Evolutionary conservation across 306 rosid species (phyloP), one percentile per base, ranked within the genome.

Genomic region (Malus asiatica): DNA sequence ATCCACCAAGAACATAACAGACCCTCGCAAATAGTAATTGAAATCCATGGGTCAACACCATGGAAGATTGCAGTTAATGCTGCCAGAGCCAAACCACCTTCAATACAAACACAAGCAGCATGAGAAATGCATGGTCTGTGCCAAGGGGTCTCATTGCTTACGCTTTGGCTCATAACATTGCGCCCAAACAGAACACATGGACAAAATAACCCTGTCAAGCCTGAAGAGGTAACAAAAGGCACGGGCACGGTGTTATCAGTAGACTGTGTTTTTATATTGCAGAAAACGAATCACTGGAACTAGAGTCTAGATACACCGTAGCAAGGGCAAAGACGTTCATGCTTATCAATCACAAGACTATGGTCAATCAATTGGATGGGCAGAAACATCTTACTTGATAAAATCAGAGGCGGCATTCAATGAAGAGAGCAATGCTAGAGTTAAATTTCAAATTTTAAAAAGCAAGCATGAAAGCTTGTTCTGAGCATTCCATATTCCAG

Each of bases 121-220:
- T 96, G 99, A 81, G 96, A 96, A 66, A 89, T 77, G 82, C 99
- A 96, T 13, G 99, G 96, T 45, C 51, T 66, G 5, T 84, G 89
- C 99, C 97, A 92, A 52, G 95, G 90, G 68, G 85, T 86, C 38
- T 89, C 91, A 0, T 92, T 91, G 80, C 85, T 90, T 84, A 96
- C 29, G 29, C 29, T 27, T 27, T 27, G 75, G 68, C 85, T 90
- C 79, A 90, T 97, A 14, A 86, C 81, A 73, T 96, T 96, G 72
- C 90, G 97, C 75, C 99, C 98, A 75, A 96, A 96, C 79, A 90
- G 81, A 69, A 96, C 96, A 72, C 99, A 96, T 30, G 98, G 99
- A 72, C 98, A 96, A 57, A 96, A 90, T 29, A 93, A 84, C 57
- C 99, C 98, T 32, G 90, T 89, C 91, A 76, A 78, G 83, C 98